A percentile compares a stretch with the other conserved stretches of the same genome.
Evolutionary conservation across 2,329 filamentous ascomycete species (phyloP).

Genomic region (Botrytis aclada): DNA sequence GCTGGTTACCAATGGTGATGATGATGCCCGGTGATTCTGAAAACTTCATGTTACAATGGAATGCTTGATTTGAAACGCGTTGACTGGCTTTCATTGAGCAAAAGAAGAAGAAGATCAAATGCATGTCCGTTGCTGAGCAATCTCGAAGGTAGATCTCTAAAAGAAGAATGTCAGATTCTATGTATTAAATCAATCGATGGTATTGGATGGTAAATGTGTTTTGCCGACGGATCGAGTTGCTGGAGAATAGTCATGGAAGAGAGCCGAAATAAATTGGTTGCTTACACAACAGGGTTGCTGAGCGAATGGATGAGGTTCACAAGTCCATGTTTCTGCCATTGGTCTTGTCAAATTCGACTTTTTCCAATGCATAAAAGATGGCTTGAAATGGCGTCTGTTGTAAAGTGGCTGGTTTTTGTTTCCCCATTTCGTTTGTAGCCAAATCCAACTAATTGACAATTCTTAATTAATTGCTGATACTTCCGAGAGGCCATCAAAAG

Average conservation of each 20-base stretch:
- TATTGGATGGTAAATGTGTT: not conserved
- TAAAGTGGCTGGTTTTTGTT: not conserved
- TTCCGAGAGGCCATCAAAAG: not conserved
- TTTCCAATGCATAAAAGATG: constrained; percentile 10
- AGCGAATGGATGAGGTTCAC: not conserved
- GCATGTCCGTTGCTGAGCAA: not conserved
- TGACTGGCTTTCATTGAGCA: not conserved
- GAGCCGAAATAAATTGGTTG: not conserved
- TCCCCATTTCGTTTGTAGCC: not conserved
- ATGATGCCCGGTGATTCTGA: constrained; percentile 13
- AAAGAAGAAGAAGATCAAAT: not conserved
- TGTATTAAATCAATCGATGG: not conserved
- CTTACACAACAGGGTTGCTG: constrained; percentile 1
- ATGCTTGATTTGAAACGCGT: constrained; percentile 1
- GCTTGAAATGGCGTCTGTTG: constrained; percentile 7
- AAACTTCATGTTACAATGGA: not conserved
- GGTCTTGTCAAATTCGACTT: not conserved
- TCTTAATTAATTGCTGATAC: not conserved
- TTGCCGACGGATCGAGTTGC: constrained; percentile 1
- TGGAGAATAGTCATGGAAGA: constrained; percentile 6
- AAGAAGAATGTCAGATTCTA: constrained; percentile 2
- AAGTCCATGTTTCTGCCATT: constrained; percentile 1
- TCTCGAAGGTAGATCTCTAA: not conserved
- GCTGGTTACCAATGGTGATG: constrained; percentile 18
- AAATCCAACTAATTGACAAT: not conserved